Percentiles rank a stretch among this genome's conserved stretches.
phyloP scores from a whole-genome alignment of 192 early-diverging fungal genomes.

The Funneliformis geosporum region DNA sequence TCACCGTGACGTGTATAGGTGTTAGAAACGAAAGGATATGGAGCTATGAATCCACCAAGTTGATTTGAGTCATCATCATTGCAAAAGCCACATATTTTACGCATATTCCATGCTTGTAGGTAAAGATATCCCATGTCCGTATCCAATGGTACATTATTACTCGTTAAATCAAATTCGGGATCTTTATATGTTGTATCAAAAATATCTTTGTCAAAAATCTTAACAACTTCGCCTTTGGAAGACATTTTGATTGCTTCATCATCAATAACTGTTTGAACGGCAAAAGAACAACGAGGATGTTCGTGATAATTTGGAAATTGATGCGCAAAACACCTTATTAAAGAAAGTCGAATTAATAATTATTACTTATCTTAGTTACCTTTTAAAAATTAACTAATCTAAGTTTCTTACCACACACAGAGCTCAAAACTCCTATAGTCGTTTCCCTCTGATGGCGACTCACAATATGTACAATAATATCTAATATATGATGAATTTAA shows the following conservation, averaged over 20 bases:
- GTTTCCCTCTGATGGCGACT: conserved; percentile 62
- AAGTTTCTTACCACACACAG: conserved; percentile 50
- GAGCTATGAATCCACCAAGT: conserved; percentile 60
- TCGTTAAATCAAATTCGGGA: conserved; percentile 29
- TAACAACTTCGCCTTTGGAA: conserved; percentile 60
- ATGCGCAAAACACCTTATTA: conserved; percentile 65
- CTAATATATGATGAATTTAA: conserved; percentile 18
- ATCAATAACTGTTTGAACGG: conserved; percentile 66
- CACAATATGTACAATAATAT: conserved; percentile 82
- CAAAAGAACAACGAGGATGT: conserved; percentile 81
- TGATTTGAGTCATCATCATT: conserved; percentile 57
- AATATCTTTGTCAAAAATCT: conserved; percentile 59
- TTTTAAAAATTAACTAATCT: not conserved
- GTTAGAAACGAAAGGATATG: conserved; percentile 61
- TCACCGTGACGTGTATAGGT: conserved; percentile 54
- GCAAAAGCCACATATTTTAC: conserved; percentile 69
- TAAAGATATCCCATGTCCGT: conserved; percentile 50
- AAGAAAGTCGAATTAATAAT: conserved; percentile 21
- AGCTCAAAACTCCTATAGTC: conserved; percentile 74
- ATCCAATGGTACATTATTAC: conserved; percentile 42
- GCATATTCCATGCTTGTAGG: conserved; percentile 50
- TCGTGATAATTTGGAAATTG: conserved; percentile 69
- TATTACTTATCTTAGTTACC: conserved; percentile 30
- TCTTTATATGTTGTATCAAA: conserved; percentile 50
- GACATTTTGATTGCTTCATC: conserved; percentile 53